A percentile compares a stretch with the other conserved stretches of the same genome.
phyloP scores from a whole-genome alignment of 2,329 filamentous ascomycete species.

The Ceratocystis diversiconidia region DNA sequence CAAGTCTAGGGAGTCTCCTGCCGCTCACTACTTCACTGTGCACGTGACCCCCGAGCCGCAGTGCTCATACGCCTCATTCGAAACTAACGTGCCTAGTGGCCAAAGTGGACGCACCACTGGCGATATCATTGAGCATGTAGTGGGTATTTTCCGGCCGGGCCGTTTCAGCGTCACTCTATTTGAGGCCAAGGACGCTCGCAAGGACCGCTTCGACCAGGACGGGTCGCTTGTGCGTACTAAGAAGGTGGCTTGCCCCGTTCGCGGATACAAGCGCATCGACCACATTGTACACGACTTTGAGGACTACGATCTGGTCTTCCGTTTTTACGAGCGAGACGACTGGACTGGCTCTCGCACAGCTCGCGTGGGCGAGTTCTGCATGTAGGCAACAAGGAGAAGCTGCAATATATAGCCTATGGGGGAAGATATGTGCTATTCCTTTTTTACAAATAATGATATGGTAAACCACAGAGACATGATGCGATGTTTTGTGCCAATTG shows the following conservation, averaged over 20 bases:
- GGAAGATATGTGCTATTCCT: no score
- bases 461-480: no score
- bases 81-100: conserved; percentile 87
- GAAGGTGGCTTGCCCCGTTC: conserved; percentile 40
- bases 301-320: conserved; percentile 91
- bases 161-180: conserved; percentile 95
- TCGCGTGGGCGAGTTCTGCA: conserved; percentile 36
- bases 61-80: conserved; percentile 95
- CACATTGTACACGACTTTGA: conserved; percentile 95
- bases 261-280: conserved; percentile 79
- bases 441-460: no score
- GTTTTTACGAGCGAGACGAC: conserved; percentile 86
- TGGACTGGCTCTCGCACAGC: conserved; percentile 44
- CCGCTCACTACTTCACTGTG: conserved; percentile 90
- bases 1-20: conserved; percentile 24
- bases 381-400: not conserved
- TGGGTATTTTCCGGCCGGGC: conserved; percentile 92
- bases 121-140: conserved; percentile 86
- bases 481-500: no score
- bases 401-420: no score
- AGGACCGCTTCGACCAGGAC: conserved; percentile 12
- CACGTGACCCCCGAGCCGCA: conserved; percentile 95
- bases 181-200: conserved; percentile 54
- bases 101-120: conserved; percentile 78
- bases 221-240: conserved; percentile 28